Conservation (phyloP, 192 early-diverging fungal genomes). For the Coemansia sp. region DNA sequence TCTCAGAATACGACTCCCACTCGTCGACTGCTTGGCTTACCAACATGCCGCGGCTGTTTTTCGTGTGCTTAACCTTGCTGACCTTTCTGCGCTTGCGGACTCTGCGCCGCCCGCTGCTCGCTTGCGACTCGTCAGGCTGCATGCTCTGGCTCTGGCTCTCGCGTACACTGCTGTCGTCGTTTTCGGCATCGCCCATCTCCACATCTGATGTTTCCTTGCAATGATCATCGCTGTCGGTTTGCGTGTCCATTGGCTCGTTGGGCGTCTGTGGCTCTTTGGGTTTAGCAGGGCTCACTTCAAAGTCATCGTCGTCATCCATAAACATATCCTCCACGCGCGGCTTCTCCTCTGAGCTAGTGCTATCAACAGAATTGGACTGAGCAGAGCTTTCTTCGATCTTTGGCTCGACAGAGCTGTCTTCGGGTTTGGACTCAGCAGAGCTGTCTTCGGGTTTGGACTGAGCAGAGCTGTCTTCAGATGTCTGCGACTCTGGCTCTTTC, state of each 20-base stretch:
- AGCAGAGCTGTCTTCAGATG: neutral
- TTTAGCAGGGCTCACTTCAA: neutral
- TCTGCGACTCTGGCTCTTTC: neutral
- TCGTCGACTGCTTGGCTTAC: constrained; percentile 47
- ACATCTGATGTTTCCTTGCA: constrained; percentile 22
- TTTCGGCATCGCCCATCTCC: constrained; percentile 33
- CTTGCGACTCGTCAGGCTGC: constrained; percentile 9
- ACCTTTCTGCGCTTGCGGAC: constrained; percentile 54
- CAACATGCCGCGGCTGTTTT: constrained; percentile 52
- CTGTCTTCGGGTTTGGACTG: neutral
- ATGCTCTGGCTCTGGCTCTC: neutral
- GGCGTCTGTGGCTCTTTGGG: neutral
- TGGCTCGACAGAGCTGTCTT: neutral
- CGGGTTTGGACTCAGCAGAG: neutral
- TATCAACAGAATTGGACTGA: constrained; percentile 1
- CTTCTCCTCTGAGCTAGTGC: neutral
- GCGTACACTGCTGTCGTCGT: neutral
- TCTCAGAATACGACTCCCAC: constrained; percentile 53
- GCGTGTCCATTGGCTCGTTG: neutral
- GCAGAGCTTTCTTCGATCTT: neutral
- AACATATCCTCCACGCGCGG: constrained; percentile 52
- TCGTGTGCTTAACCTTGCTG: constrained; percentile 43
- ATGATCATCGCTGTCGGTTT: neutral
- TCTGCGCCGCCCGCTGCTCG: constrained; percentile 14
- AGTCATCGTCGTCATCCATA: constrained; percentile 33